Base-by-base conservation (phyloP, 768 basidiomycete genomes). In the Rhizopogon roseolus region DNA sequence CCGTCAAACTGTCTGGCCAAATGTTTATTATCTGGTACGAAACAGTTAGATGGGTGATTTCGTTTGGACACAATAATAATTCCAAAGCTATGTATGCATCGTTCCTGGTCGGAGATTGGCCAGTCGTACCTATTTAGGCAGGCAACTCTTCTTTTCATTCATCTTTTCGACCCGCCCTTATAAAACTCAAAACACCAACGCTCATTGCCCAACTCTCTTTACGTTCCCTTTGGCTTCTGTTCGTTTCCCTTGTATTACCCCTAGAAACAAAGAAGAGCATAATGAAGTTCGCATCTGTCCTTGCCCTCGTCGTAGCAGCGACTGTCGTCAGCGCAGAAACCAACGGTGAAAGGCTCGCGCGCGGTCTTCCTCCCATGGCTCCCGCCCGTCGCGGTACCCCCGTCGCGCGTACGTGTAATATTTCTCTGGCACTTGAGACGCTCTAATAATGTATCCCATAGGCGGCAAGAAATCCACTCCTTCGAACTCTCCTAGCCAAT, bases 331-430 rank as follows among this genome's bases (percentile, higher is more conserved):
- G 71, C n/a, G 69, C 71, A 11, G 76, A 78, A 50, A 77, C 79
- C 45, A 84, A 84, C 50, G 82, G 75, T 0, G 55, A 74, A 11
- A 80, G 83, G 37, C 55, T 85, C 41, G 77, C 80, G 52, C 80
- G 79, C 17, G 81, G 83, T 10, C 66, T 84, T 4, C 63, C 72
- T 28, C 82, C 81, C 16, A 63, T 72, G 1, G 66, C 78, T 1
- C 82, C 82, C n/a, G 43, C 7, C 22, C 65, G 56, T 44, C 69
- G 66, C 22, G 71, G 57, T 1, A 71, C 74, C 1, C 67, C 66
- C 11, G 63, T 68, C 7, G 57, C 25, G 6, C 50, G 77, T 78
- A 52, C 46, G 71, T 70, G 5, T 10, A 8, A 34, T 6, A 14
- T 54, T 0, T 14, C 27, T 29, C 2, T 11, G 13, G 19, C 8